phyloP scores from a whole-genome alignment of 192 early-diverging fungal genomes.

The Mortierella hygrophila region DNA sequence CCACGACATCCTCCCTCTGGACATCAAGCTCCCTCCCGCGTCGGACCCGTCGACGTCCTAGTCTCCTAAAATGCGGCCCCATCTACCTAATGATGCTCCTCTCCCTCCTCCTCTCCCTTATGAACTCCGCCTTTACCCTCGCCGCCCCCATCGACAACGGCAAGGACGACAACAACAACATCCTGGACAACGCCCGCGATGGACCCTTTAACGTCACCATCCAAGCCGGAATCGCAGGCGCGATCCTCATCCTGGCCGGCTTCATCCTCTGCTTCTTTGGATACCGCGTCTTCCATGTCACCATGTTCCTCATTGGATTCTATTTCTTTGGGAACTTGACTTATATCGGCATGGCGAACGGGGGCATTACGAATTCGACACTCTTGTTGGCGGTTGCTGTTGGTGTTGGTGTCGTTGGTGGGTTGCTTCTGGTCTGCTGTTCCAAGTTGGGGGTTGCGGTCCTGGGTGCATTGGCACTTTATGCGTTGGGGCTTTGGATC shows the following conservation, averaged over 20 bases:
- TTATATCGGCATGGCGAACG: constrained; percentile 60
- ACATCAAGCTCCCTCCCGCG: constrained; percentile 16
- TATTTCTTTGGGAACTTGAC: constrained; percentile 59
- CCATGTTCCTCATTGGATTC: constrained; percentile 58
- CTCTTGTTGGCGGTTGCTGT: constrained; percentile 4
- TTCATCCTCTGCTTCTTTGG: constrained; percentile 60
- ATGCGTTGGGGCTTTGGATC: constrained; percentile 44
- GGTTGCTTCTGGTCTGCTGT: not conserved
- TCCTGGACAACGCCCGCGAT: not conserved
- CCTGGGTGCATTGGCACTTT: constrained; percentile 37
- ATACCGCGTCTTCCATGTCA: constrained; percentile 58
- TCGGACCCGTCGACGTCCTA: not conserved
- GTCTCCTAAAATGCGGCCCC: not conserved
- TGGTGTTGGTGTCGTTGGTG: not conserved
- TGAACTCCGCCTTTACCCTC: constrained; percentile 4
- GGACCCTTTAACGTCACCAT: not conserved
- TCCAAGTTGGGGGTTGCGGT: constrained; percentile 34
- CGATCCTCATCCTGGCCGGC: constrained; percentile 47
- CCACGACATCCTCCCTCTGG: not conserved
- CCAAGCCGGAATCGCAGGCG: not conserved
- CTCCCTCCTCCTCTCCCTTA: constrained; percentile 11
- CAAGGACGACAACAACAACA: not conserved
- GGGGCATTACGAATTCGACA: constrained; percentile 28
- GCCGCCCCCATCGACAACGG: constrained; percentile 3
- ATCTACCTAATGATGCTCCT: constrained; percentile 22